Base-by-base conservation (phyloP, 2,329 filamentous ascomycete species). In the Pseudogymnoascus sp. region DNA sequence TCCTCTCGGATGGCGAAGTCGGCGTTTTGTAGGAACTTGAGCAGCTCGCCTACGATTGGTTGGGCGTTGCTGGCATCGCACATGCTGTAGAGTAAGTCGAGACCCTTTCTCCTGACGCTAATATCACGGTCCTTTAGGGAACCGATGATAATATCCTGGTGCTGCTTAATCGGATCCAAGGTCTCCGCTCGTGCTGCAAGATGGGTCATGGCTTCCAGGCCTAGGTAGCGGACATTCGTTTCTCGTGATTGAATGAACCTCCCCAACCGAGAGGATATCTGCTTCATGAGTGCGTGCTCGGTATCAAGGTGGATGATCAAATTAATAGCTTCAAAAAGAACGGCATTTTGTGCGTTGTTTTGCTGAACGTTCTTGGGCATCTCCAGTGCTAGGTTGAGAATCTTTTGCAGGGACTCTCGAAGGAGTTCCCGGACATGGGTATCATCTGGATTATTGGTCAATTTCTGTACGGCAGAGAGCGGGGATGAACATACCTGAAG, bases 21-120 rank as follows among this genome's bases (percentile, higher is more conserved):
- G 58, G 95, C 95, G 62, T 91, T 96, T 72, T 97, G 93, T 7
- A 99, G 83, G 75, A 97, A 97, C 68, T 93, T 91, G 61, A 99
- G 78, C 60, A 99, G 86, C 77, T 99, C 95, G 64, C 90, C 89
- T 40, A 99, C 95, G 68, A 99, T 96, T 8, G 91, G 88, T 67
- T 91, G 89, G 6, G 95, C 92, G 75, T 99, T 99, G n/a, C 88
- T 88, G 35, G 90, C 85, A 76, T 99, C 95, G 75, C 96, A 99
- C 95, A 99, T 99, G 85, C 95, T 99, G 83, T 99, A 99, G 35
- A 99, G 83, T 62, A 99, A 79, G 76, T 99, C 96, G 58, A 99
- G 83, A 64, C 93, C 95, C 77, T 99, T 97, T 69, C 95, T 86
- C 65, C 96, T 88, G 52, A 99, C 95, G 73, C 93, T 97, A 71